Evolutionary conservation across 169 alveolate genomes (phyloP).

Genomic region (Toxoplasma gondii): DNA sequence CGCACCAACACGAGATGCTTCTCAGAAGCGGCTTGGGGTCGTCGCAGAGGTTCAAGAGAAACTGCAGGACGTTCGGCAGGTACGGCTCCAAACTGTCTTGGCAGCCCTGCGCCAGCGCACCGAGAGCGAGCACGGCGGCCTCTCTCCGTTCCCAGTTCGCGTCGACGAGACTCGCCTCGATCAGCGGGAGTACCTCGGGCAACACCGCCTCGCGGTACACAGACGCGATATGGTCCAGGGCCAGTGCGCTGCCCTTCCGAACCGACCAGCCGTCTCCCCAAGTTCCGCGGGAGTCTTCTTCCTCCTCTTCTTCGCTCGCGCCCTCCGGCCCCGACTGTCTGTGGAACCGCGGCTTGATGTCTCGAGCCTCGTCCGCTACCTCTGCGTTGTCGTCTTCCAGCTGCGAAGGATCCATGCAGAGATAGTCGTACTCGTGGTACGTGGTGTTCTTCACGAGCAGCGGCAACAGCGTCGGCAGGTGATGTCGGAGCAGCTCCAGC

Average conservation of each 20-base stretch:
- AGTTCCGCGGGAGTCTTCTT: conserved; percentile 70
- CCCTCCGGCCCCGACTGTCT: background rate
- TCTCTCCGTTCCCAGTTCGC: conserved; percentile 87
- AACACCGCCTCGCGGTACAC: conserved; percentile 79
- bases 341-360: conserved; percentile 81
- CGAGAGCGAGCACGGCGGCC: conserved; percentile 88
- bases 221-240: conserved; percentile 80
- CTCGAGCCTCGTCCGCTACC: conserved; percentile 84
- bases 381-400: conserved; percentile 86
- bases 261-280: conserved; percentile 88
- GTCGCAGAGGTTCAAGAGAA: conserved; percentile 53
- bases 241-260: conserved; percentile 88
- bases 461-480: conserved; percentile 60
- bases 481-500: conserved; percentile 31
- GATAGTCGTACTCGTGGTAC: conserved; percentile 86
- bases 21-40: conserved; percentile 84
- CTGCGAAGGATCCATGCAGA: conserved; percentile 89
- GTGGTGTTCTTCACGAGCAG: conserved; percentile 79
- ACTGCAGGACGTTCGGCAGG: conserved; percentile 82
- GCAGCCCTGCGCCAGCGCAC: conserved; percentile 93
- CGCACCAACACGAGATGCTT: conserved; percentile 92
- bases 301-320: conserved; percentile 61
- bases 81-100: conserved; percentile 81
- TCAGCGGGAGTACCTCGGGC: conserved; percentile 80
- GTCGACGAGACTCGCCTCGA: conserved; percentile 75